phyloP scores from a whole-genome alignment of 2,329 filamentous ascomycete species.

The Curvularia eragrostidis region DNA sequence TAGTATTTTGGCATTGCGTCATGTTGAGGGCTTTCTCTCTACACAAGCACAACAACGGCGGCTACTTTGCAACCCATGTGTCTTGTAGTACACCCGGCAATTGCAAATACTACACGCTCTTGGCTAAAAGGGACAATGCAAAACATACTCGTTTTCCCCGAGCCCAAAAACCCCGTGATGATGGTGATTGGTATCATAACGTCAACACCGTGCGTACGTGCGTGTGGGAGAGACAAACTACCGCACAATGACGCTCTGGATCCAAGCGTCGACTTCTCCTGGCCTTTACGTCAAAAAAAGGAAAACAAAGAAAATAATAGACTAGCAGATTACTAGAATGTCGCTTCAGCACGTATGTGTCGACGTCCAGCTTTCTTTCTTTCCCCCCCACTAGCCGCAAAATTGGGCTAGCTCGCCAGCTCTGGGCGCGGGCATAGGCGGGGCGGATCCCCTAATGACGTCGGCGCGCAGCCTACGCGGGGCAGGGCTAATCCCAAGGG shows the following conservation, averaged over 20 bases:
- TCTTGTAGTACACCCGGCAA: neutral
- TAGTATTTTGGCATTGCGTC: neutral
- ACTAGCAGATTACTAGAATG: neutral
- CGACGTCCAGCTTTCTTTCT: constrained; percentile 1
- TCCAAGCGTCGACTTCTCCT: neutral
- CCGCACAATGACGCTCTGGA: constrained; percentile 3
- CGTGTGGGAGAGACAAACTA: neutral
- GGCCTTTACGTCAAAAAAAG: neutral
- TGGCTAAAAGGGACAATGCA: neutral
- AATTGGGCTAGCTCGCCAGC: constrained; percentile 5
- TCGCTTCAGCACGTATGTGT: constrained; percentile 8
- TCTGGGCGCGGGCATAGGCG: neutral
- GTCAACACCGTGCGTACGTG: neutral
- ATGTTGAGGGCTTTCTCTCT: neutral
- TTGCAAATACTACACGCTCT: neutral
- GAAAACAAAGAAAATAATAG: neutral
- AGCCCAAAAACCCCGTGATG: constrained; percentile 93
- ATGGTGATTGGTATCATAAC: constrained; percentile 83
- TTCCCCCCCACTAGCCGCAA: constrained; percentile 1
- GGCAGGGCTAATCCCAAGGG: constrained; percentile 6
- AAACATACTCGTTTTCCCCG: constrained; percentile 82
- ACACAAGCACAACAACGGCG: neutral
- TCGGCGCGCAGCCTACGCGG: constrained; percentile 11
- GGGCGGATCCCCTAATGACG: constrained; percentile 21
- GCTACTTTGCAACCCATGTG: neutral